Evolutionary conservation across 805 yeast genomes (phyloP).

Genomic region (Priceomyces melissophilus): DNA sequence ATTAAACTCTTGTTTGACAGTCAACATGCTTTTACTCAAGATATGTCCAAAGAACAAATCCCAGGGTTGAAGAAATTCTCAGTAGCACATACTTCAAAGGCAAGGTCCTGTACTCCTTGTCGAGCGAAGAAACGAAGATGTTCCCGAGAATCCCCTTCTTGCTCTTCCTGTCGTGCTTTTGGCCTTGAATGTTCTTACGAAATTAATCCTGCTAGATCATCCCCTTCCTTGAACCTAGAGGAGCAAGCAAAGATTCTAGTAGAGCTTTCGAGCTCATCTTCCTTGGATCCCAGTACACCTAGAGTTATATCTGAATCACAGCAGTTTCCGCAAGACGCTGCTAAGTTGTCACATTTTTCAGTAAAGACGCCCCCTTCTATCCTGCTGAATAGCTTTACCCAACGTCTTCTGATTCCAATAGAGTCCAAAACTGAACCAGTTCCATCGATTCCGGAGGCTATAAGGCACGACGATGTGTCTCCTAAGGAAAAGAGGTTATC

Average conservation of each 20-base stretch:
- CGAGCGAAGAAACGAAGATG: conserved; percentile 10
- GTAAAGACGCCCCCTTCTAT: neutral
- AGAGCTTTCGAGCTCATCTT: neutral
- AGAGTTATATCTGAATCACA: neutral
- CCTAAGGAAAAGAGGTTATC: neutral
- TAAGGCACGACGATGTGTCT: neutral
- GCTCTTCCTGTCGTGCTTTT: conserved; percentile 2
- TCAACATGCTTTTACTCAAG: neutral
- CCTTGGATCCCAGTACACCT: neutral
- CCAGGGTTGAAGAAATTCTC: conserved; percentile 6
- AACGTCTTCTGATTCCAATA: neutral
- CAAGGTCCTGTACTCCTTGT: conserved; percentile 9
- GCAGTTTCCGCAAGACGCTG: neutral
- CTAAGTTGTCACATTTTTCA: neutral
- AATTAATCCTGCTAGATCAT: neutral
- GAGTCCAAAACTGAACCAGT: neutral
- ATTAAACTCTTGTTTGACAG: too few relatives aligned
- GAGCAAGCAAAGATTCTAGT: neutral
- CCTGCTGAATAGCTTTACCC: neutral
- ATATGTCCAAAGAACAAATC: conserved; percentile 1
- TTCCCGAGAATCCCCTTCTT: conserved; percentile 6
- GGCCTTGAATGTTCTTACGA: neutral
- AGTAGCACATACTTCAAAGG: conserved; percentile 5
- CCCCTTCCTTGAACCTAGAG: conserved; percentile 3
- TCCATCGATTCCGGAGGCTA: neutral